These are phyloP conservation scores for Candida dubliniensis DNA, from an alignment of 1,139 yeast species.

Conservation along the genomic window DNA sequence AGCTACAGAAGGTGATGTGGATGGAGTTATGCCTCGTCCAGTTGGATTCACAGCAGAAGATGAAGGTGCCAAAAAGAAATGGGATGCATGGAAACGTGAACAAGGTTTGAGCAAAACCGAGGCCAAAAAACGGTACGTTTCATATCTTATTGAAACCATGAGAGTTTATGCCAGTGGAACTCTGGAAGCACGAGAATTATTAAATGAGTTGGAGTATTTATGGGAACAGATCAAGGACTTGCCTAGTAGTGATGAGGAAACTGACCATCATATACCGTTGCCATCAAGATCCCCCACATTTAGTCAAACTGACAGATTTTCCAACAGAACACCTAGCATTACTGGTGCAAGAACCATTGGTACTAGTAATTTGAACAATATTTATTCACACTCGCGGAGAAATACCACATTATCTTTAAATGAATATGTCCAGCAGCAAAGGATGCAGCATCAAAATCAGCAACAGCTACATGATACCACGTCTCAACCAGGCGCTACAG, in stretches of 20 bases:
- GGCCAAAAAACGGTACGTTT: slow-evolving; percentile 71
- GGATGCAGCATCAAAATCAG: slow-evolving; percentile 23
- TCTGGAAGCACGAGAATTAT: slow-evolving; percentile 63
- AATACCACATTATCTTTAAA: slow-evolving; percentile 39
- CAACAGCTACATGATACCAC: slow-evolving; percentile 10
- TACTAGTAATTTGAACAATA: slow-evolving; percentile 40
- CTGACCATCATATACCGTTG: slow-evolving; percentile 24
- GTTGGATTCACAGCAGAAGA: slow-evolving; percentile 60
- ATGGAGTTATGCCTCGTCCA: slow-evolving; percentile 66
- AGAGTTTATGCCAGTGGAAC: slow-evolving; percentile 67
- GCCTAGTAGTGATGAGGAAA: slow-evolving; percentile 29
- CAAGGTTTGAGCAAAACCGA: slow-evolving; percentile 70
- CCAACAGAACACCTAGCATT: slow-evolving; percentile 33
- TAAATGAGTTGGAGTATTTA: slow-evolving; percentile 64
- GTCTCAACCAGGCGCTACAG: slow-evolving; percentile 11
- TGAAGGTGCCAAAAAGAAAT: slow-evolving; percentile 68
- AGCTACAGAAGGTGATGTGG: slow-evolving; percentile 84
- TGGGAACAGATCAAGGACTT: slow-evolving; percentile 76
- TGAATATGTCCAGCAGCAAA: slow-evolving; percentile 40
- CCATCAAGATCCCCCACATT: slow-evolving; percentile 43
- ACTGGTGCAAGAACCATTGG: slow-evolving; percentile 26
- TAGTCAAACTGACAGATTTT: slow-evolving; percentile 39
- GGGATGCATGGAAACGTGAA: slow-evolving; percentile 86
- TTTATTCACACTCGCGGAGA: slow-evolving; percentile 47
- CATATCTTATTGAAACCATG: slow-evolving; percentile 73